A percentile compares a stretch with the other conserved stretches of the same genome.
Evolutionary conservation across 352 stramenopile species (phyloP).

Genomic region (Phytophthora hybrid): DNA sequence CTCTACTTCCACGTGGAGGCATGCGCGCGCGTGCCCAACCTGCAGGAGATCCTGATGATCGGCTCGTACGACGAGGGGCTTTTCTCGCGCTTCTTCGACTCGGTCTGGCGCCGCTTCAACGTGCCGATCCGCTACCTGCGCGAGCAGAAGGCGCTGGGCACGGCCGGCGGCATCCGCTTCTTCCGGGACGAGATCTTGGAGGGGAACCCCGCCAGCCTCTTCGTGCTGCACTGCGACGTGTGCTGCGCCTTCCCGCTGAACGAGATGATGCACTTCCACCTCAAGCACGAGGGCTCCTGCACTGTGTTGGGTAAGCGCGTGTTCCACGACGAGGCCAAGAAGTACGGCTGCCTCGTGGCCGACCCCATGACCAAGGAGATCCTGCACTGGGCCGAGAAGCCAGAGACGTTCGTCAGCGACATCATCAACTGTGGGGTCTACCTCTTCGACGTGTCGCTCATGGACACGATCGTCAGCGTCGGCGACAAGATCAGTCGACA

Average conservation of each 20-base stretch:
- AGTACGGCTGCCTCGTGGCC: conserved; percentile 88
- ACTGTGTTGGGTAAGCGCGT: conserved; percentile 89
- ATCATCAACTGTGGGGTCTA: conserved; percentile 93
- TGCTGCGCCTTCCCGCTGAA: conserved; percentile 90
- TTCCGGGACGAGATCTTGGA: conserved; percentile 89
- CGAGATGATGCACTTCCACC: conserved; percentile 91
- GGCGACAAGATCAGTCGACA: conserved; percentile 85
- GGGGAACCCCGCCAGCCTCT: conserved; percentile 74
- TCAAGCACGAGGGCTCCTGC: conserved; percentile 75
- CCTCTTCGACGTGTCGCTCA: conserved; percentile 84
- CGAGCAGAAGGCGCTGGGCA: conserved; percentile 85
- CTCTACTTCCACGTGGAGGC: conserved; percentile 92
- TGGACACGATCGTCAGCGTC: conserved; percentile 81
- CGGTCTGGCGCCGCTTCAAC: conserved; percentile 83
- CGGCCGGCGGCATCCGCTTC: conserved; percentile 82
- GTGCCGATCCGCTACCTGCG: conserved; percentile 87
- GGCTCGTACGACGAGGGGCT: conserved; percentile 90
- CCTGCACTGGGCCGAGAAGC: conserved; percentile 90
- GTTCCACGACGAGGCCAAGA: conserved; percentile 90
- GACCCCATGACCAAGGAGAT: conserved; percentile 85
- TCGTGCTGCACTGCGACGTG: conserved; percentile 89
- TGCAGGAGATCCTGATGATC: conserved; percentile 91
- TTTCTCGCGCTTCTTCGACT: conserved; percentile 91
- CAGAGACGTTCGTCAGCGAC: conserved; percentile 91
- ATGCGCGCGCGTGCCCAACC: conserved; percentile 80